Evolutionary conservation across 2,329 filamentous ascomycete species (phyloP).

Genomic region (Sarocladium strictum): DNA sequence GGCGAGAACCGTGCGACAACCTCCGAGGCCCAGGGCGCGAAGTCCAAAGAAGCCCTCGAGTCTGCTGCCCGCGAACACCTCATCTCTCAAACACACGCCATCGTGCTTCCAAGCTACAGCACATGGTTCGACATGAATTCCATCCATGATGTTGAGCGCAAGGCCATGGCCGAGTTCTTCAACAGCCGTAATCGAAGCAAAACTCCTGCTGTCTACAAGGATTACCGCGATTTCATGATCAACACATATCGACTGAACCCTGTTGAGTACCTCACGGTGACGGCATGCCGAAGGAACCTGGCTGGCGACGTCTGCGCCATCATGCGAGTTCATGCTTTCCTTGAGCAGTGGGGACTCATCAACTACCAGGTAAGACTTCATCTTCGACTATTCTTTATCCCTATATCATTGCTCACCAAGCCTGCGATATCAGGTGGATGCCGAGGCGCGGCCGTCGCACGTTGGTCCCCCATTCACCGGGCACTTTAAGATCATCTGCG

Average conservation of each 20-base stretch:
- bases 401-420: slow-evolving; percentile 1
- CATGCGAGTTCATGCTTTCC: slow-evolving; percentile 95
- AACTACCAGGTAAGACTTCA: slow-evolving; percentile 77
- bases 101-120: slow-evolving; percentile 94
- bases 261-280: slow-evolving; percentile 93
- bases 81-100: slow-evolving; percentile 88
- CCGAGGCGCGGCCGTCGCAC: slow-evolving; percentile 88
- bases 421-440: slow-evolving; percentile 68
- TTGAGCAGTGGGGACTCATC: slow-evolving; percentile 98
- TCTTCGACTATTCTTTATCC: neutral
- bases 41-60: slow-evolving; percentile 77
- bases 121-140: slow-evolving; percentile 98
- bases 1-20: slow-evolving; percentile 28
- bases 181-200: slow-evolving; percentile 98
- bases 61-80: slow-evolving; percentile 86
- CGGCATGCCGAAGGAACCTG: slow-evolving; percentile 88
- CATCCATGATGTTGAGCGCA: slow-evolving; percentile 86
- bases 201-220: slow-evolving; percentile 93
- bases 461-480: slow-evolving; percentile 96
- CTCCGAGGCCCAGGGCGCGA: slow-evolving; percentile 45
- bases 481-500: slow-evolving; percentile 92
- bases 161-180: slow-evolving; percentile 96
- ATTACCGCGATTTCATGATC: slow-evolving; percentile 99
- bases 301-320: slow-evolving; percentile 98
- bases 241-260: slow-evolving; percentile 98